These are phyloP conservation scores for Chlamydomonas incerta DNA, from an alignment of 139 green algal species.

Conservation along the genomic window DNA sequence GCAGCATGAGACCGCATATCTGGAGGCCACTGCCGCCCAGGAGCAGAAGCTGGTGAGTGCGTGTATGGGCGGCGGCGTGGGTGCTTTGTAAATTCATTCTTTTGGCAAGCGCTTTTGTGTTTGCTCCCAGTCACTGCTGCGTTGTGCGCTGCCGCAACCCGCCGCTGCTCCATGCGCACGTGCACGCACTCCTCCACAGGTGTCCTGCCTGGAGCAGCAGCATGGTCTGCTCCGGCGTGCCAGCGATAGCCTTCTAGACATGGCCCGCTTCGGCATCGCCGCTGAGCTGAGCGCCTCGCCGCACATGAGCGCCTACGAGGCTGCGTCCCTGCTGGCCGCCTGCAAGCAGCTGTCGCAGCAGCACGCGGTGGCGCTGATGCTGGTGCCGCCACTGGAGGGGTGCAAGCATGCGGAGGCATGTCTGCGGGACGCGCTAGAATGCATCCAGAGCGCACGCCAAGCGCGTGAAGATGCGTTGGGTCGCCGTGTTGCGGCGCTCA, in stretches of 20 bases:
- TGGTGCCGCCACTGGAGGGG: background rate
- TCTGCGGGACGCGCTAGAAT: background rate
- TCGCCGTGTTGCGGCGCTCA: background rate
- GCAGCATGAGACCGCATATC: constrained; percentile 26
- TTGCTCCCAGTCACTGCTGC: too few species aligned
- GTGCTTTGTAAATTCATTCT: too few species aligned
- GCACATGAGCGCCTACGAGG: constrained; percentile 4
- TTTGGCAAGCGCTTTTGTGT: too few species aligned
- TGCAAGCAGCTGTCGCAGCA: constrained; percentile 28
- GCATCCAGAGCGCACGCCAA: background rate
- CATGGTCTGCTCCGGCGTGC: background rate
- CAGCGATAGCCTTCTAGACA: constrained; percentile 19
- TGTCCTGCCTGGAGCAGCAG: background rate
- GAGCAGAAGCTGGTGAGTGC: constrained; percentile 16
- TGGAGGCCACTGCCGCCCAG: constrained; percentile 6
- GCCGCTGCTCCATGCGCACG: too few species aligned
- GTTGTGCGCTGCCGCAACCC: too few species aligned
- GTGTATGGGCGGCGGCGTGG: too few species aligned
- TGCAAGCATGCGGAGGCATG: background rate
- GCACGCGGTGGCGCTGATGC: background rate
- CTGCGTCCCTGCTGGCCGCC: background rate
- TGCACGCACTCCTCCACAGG: background rate
- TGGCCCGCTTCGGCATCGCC: constrained; percentile 20
- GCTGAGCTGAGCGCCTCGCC: background rate
- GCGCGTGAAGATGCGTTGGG: background rate